These are phyloP conservation scores for Pseudogymnoascus sp. DNA, from an alignment of 2,329 filamentous ascomycete genomes.

Conservation along the genomic window DNA sequence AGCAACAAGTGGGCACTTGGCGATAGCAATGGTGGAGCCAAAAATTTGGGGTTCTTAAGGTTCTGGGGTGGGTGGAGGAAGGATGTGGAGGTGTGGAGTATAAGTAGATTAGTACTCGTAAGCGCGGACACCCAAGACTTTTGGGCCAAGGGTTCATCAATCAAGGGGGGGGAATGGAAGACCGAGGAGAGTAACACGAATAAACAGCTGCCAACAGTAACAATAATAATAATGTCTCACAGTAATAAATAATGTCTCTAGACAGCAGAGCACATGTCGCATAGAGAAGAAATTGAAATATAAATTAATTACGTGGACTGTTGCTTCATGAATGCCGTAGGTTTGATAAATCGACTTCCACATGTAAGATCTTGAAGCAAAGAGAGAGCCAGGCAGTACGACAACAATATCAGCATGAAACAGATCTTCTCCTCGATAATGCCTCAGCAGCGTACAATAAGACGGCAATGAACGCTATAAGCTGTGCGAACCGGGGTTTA, in stretches of 20 bases:
- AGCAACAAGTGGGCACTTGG: constrained; percentile 2
- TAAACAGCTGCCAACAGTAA: not conserved
- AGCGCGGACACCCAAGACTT: not conserved
- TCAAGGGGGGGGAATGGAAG: not conserved
- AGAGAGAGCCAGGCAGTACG: no score
- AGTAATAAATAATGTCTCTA: not conserved
- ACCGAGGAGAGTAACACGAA: not conserved
- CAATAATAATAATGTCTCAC: not conserved
- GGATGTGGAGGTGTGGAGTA: not conserved
- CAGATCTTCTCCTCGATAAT: not conserved
- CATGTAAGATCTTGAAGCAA: not conserved
- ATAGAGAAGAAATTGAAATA: not conserved
- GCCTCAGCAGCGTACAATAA: not conserved
- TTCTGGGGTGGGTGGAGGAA: not conserved
- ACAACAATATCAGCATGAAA: not conserved
- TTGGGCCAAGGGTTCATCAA: not conserved
- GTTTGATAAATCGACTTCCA: not conserved
- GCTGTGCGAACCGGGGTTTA: not conserved
- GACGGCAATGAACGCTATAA: not conserved
- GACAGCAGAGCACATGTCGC: not conserved
- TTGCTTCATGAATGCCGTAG: not conserved
- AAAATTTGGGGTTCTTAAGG: constrained; percentile 4
- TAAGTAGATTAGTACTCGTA: constrained; percentile 1
- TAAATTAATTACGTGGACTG: not conserved
- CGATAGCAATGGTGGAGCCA: not conserved